phyloP scores from a whole-genome alignment of 1,139 yeast genomes.

The Hemisphaericaspora lyxosophila region DNA sequence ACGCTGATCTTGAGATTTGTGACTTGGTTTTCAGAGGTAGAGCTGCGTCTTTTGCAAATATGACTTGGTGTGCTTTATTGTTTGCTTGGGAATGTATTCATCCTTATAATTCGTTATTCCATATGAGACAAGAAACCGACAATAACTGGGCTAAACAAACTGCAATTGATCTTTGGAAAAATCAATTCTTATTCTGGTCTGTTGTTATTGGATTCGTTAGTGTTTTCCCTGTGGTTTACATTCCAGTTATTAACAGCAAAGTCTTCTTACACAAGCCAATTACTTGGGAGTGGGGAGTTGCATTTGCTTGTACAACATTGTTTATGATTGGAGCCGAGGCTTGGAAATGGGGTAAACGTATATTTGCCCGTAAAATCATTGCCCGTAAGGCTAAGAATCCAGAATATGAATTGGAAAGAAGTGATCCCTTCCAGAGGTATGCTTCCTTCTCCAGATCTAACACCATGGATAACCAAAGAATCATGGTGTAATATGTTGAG shows the following conservation, averaged over 20 bases:
- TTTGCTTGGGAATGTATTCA: conserved; percentile 92
- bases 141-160: conserved; percentile 57
- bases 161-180: conserved; percentile 67
- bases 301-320: conserved; percentile 60
- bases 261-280: conserved; percentile 78
- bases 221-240: conserved; percentile 81
- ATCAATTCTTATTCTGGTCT: conserved; percentile 83
- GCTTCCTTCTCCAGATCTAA: conserved; percentile 55
- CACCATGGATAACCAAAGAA: conserved; percentile 27
- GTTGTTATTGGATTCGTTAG: conserved; percentile 68
- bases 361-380: conserved; percentile 41
- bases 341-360: conserved; percentile 68
- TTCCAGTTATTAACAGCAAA: conserved; percentile 78
- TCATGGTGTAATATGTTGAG: not conserved
- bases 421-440: conserved; percentile 67
- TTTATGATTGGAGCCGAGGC: conserved; percentile 63
- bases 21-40: conserved; percentile 73
- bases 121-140: conserved; percentile 69
- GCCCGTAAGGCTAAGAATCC: conserved; percentile 47
- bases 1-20: conserved; percentile 37
- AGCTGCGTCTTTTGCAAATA: conserved; percentile 75
- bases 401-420: conserved; percentile 46
- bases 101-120: conserved; percentile 68
- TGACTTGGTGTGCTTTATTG: conserved; percentile 89
- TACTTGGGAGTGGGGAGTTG: conserved; percentile 82